phyloP scores from a whole-genome alignment of 2,329 filamentous ascomycete species.

The Plenodomus lindquistii region DNA sequence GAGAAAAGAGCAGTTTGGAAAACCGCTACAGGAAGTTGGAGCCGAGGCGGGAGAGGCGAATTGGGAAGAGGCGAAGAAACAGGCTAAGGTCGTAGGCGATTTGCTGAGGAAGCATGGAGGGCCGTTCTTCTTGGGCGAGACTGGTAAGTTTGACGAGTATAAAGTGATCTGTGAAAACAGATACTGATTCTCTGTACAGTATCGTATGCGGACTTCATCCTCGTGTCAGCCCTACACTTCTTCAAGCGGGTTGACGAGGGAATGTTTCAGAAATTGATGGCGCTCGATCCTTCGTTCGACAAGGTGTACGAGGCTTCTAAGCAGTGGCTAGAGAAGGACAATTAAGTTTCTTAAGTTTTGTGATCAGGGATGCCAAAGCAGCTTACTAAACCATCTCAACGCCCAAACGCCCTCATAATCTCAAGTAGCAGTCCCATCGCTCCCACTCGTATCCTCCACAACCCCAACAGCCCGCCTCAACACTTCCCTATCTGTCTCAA shows the following conservation, averaged over 20 bases:
- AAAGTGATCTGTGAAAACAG: neutral
- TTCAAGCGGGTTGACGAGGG: constrained; percentile 42
- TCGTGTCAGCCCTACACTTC: constrained; percentile 56
- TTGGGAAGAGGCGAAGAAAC: constrained; percentile 53
- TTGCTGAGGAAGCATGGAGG: constrained; percentile 62
- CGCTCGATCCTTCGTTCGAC: constrained; percentile 43
- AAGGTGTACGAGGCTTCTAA: constrained; percentile 46
- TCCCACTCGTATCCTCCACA: too few relatives aligned
- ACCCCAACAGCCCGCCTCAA: too few relatives aligned
- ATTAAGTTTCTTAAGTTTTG: too few relatives aligned
- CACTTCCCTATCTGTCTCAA: too few relatives aligned
- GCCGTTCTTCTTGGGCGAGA: constrained; percentile 64
- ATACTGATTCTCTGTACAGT: constrained; percentile 21
- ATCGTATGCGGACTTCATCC: constrained; percentile 55
- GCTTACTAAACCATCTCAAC: too few relatives aligned
- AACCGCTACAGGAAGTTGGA: constrained; percentile 56
- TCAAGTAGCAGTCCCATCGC: too few relatives aligned
- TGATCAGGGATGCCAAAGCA: too few relatives aligned
- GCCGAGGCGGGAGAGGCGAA: constrained; percentile 53
- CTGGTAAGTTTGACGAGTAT: constrained; percentile 42
- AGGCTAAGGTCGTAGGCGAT: constrained; percentile 42
- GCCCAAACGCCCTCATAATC: too few relatives aligned
- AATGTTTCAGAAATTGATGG: constrained; percentile 46
- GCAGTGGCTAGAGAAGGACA: constrained; percentile 47
- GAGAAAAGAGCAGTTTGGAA: constrained; percentile 55